These are phyloP conservation scores for Talaromyces sp. DNA, from an alignment of 2,329 filamentous ascomycete species.

Conservation along the genomic window DNA sequence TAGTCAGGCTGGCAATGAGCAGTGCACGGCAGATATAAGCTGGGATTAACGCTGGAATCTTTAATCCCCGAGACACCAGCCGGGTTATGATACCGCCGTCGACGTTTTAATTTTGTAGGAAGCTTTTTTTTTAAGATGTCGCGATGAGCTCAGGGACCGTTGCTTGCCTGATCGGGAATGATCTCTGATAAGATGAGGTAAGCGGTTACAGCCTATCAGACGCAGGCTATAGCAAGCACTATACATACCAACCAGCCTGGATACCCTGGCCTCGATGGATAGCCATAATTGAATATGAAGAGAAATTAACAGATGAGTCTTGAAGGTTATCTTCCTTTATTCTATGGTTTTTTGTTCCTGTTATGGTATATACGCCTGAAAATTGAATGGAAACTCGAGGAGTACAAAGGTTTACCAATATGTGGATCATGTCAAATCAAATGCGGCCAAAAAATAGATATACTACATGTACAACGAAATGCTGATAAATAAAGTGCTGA, in stretches of 20 bases:
- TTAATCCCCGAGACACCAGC: slow-evolving; percentile 13
- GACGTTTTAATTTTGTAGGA: neutral
- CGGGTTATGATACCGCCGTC: neutral
- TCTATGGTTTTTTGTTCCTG: neutral
- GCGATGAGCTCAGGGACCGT: slow-evolving; percentile 20
- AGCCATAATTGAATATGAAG: neutral
- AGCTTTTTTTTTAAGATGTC: neutral
- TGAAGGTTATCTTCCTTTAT: neutral
- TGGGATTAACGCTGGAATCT: neutral
- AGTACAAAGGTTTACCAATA: neutral
- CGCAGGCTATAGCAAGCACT: slow-evolving; percentile 14
- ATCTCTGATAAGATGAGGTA: slow-evolving; percentile 16
- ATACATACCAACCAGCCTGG: too few species aligned
- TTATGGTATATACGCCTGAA: neutral
- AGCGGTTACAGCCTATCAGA: slow-evolving; percentile 9
- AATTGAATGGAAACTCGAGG: too few species aligned
- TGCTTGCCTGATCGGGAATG: slow-evolving; percentile 16
- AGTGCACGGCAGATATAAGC: slow-evolving; percentile 9
- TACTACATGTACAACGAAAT: slow-evolving; percentile 22
- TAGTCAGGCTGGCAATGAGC: slow-evolving; percentile 19
- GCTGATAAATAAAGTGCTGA: slow-evolving; percentile 14
- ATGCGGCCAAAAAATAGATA: slow-evolving; percentile 18
- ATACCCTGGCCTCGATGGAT: too few species aligned
- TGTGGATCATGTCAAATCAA: slow-evolving; percentile 9
- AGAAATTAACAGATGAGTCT: neutral